Conservation (phyloP, 1,284 basidiomycete species). For the Cystobasidium pallidum region DNA sequence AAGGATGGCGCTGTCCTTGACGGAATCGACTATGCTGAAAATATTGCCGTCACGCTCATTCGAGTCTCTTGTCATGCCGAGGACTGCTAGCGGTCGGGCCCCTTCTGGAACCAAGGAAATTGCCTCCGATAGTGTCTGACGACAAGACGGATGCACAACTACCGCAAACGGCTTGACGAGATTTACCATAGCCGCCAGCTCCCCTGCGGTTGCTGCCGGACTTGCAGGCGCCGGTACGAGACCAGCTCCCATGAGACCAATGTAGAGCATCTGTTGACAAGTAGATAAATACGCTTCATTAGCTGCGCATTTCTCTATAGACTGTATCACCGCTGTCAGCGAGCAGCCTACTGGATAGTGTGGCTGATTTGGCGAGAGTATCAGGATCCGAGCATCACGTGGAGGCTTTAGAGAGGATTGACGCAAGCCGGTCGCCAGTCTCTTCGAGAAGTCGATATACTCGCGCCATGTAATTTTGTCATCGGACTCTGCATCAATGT, state of each 20-base stretch:
- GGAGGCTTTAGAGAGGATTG: neutral
- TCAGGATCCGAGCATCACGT: slow-evolving; percentile 8
- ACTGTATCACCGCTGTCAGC: neutral
- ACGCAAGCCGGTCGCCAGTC: slow-evolving; percentile 8
- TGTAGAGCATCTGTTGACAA: slow-evolving; percentile 14
- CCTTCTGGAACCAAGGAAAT: neutral
- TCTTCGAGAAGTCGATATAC: slow-evolving; percentile 19
- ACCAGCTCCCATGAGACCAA: slow-evolving; percentile 26
- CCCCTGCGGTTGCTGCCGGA: slow-evolving; percentile 16
- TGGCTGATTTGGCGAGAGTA: slow-evolving; percentile 24
- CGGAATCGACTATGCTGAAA: slow-evolving; percentile 1
- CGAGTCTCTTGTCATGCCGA: slow-evolving; percentile 1
- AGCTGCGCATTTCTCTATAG: neutral
- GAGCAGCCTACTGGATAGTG: slow-evolving; percentile 1
- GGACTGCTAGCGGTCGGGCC: neutral
- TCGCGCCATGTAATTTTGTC: slow-evolving; percentile 10
- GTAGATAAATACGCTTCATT: neutral
- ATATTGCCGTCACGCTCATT: neutral
- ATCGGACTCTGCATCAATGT: slow-evolving; percentile 14
- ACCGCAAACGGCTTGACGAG: slow-evolving; percentile 15
- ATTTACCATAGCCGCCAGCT: slow-evolving; percentile 1
- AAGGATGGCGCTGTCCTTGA: neutral
- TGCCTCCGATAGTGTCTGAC: neutral
- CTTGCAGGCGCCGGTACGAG: slow-evolving; percentile 26
- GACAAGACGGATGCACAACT: slow-evolving; percentile 12